Percentiles rank a stretch among this genome's conserved stretches.
Evolutionary conservation across 139 green algal genomes (phyloP).

Genomic region (Coelastrella sp.): DNA sequence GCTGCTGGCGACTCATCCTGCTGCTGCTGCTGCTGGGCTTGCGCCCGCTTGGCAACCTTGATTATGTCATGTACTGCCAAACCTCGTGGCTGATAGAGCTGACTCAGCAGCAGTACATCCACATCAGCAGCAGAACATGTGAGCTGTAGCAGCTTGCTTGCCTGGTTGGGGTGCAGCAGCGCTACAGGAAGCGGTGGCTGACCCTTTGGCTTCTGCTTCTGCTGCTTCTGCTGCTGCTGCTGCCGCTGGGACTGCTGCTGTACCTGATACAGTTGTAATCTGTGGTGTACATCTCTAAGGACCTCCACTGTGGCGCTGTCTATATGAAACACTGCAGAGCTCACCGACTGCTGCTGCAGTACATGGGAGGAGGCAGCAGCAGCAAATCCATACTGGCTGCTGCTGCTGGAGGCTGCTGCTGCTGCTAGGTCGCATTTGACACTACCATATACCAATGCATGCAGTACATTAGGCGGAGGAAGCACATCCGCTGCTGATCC

Average conservation of each 20-base stretch:
- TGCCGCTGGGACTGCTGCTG: slow-evolving; percentile 16
- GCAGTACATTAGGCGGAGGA: background rate
- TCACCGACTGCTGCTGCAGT: background rate
- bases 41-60: background rate
- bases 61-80: slow-evolving; percentile 22
- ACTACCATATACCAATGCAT: slow-evolving; percentile 22
- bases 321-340: background rate
- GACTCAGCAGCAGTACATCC: slow-evolving; percentile 42
- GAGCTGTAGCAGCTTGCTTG: background rate
- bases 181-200: background rate
- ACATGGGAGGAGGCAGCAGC: background rate
- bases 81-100: slow-evolving; percentile 26
- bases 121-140: slow-evolving; percentile 5
- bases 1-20: background rate
- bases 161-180: slow-evolving; percentile 28
- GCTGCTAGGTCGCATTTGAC: slow-evolving; percentile 33
- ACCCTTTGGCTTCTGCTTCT: background rate
- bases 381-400: background rate
- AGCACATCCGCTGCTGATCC: background rate
- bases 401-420: slow-evolving; percentile 12
- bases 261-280: background rate
- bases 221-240: slow-evolving; percentile 9
- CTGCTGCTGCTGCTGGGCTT: background rate
- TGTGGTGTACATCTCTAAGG: background rate
- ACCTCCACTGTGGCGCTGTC: slow-evolving; percentile 9